Evolutionary conservation across 768 basidiomycete species (phyloP).

Genomic region (Hypholoma fasciculare): DNA sequence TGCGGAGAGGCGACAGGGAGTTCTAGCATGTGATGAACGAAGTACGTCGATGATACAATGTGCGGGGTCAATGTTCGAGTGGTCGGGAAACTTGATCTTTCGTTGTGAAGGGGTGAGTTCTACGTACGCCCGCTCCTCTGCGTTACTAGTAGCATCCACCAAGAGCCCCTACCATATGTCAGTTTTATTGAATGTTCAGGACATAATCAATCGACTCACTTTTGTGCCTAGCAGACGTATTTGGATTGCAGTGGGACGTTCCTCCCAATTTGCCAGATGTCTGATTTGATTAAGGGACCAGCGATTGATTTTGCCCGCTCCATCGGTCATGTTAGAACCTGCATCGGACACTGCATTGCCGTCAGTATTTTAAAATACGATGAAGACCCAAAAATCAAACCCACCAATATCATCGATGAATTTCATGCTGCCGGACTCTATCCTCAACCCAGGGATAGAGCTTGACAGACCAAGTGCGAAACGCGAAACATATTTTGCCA

Average conservation of each 20-base stretch:
- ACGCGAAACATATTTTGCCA: conserved; percentile 67
- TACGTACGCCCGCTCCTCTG: conserved; percentile 23
- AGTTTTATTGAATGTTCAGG: not conserved
- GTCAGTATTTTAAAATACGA: not conserved
- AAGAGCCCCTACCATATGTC: conserved; percentile 36
- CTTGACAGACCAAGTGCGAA: conserved; percentile 63
- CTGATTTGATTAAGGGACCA: conserved; percentile 33
- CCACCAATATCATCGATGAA: conserved; percentile 50
- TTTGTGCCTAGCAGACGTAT: conserved; percentile 49
- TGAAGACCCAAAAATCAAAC: conserved; percentile 11
- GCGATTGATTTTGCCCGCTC: conserved; percentile 48
- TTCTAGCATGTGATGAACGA: conserved; percentile 45
- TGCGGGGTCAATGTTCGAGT: conserved; percentile 34
- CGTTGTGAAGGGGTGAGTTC: conserved; percentile 42
- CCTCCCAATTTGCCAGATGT: conserved; percentile 33
- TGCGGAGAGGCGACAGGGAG: conserved; percentile 48
- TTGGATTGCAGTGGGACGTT: conserved; percentile 49
- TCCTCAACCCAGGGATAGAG: conserved; percentile 54
- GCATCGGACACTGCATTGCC: conserved; percentile 23
- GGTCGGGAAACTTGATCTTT: conserved; percentile 42
- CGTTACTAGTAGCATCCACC: conserved; percentile 29
- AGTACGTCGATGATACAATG: conserved; percentile 55
- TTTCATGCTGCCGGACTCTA: conserved; percentile 37
- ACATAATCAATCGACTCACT: conserved; percentile 23
- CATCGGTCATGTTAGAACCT: conserved; percentile 55